These are phyloP conservation scores for Plantago coronopus DNA, from an alignment of 305 asterid species.

Conservation along the genomic window DNA sequence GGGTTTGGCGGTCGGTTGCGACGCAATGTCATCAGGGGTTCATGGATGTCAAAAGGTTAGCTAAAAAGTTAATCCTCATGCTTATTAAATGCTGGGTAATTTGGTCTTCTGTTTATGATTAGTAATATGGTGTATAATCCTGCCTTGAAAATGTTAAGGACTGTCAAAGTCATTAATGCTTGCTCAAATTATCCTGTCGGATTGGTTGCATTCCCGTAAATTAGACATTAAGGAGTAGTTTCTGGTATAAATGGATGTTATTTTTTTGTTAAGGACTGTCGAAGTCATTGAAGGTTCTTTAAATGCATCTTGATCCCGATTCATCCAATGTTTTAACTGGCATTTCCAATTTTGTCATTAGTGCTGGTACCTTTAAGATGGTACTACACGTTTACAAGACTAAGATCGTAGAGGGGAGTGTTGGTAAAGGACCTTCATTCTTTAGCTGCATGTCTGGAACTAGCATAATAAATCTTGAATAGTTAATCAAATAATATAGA, in stretches of 20 bases:
- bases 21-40: conserved; percentile 71
- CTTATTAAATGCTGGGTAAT: conserved; percentile 5
- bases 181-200: conserved; percentile 3
- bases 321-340: neutral
- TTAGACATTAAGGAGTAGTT: neutral
- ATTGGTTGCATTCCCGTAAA: neutral
- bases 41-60: conserved; percentile 84
- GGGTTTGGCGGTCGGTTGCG: conserved; percentile 79
- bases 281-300: neutral
- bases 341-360: conserved; percentile 7
- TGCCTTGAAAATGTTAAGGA: neutral
- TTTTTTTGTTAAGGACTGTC: too few relatives aligned
- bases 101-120: neutral
- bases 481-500: neutral
- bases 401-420: neutral
- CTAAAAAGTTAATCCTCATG: conserved; percentile 4
- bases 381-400: neutral
- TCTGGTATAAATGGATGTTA: neutral
- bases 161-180: neutral
- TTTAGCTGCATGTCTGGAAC: neutral
- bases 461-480: neutral
- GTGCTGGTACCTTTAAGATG: neutral
- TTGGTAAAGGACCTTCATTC: neutral
- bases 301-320: too few relatives aligned
- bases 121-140: neutral